Conservation (phyloP, 495 filamentous ascomycete genomes). For the Symbiotaphrina buchneri region DNA sequence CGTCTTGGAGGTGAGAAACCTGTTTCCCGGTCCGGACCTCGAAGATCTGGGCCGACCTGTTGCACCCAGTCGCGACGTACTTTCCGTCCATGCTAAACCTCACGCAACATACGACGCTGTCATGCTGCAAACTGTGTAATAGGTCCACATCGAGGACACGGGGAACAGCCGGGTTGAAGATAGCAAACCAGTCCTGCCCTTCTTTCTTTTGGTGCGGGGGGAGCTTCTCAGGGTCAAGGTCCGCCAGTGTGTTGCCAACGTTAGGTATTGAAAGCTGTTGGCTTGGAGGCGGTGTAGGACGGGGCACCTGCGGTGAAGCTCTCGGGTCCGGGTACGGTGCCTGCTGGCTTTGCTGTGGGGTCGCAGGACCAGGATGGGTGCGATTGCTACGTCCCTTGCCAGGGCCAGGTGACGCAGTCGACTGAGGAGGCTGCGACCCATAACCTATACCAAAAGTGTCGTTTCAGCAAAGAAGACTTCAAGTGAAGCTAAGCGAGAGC, state of each 20-base stretch:
- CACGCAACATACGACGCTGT: constrained; percentile 82
- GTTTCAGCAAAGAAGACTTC: too few species aligned
- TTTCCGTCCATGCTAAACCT: constrained; percentile 76
- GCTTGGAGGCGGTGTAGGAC: constrained; percentile 47
- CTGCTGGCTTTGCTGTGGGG: constrained; percentile 70
- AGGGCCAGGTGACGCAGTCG: constrained; percentile 71
- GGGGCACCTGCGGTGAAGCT: constrained; percentile 66
- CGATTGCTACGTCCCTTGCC: constrained; percentile 29
- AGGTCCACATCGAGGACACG: constrained; percentile 72
- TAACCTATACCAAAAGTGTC: constrained; percentile 31
- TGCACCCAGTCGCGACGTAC: constrained; percentile 77
- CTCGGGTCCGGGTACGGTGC: constrained; percentile 64
- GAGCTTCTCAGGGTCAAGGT: constrained; percentile 67
- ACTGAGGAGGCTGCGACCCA: constrained; percentile 50
- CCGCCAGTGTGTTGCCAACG: constrained; percentile 63
- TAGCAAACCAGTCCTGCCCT: constrained; percentile 65
- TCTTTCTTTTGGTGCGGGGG: constrained; percentile 69
- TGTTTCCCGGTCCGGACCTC: constrained; percentile 61
- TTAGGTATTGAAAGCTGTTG: constrained; percentile 31
- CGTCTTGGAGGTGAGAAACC: constrained; percentile 60
- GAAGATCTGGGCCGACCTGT: constrained; percentile 76
- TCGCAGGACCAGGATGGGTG: constrained; percentile 47
- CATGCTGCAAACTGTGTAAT: constrained; percentile 65
- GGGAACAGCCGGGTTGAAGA: constrained; percentile 71
- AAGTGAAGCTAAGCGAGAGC: too few species aligned